phyloP scores from a whole-genome alignment of 2,329 filamentous ascomycete species.

The Fusarium lyarnte region DNA sequence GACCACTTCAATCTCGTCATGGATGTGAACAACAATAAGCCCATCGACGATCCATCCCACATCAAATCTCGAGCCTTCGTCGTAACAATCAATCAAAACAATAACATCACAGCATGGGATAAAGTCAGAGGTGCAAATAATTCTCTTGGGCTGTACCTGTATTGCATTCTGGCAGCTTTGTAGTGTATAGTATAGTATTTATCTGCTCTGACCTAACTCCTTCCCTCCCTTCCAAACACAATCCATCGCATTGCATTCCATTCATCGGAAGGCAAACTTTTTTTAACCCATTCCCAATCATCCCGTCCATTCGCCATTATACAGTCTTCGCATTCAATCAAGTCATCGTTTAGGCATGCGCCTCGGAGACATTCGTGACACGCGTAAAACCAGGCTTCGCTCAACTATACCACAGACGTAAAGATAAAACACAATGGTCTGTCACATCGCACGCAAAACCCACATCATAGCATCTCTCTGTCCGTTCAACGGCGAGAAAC shows the following conservation, averaged over 20 bases:
- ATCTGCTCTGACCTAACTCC: slow-evolving; percentile 32
- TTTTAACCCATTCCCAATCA: slow-evolving; percentile 10
- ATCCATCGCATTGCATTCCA: slow-evolving; percentile 31
- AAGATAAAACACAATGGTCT: slow-evolving; percentile 4
- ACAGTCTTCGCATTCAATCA: slow-evolving; percentile 37
- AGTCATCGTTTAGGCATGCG: slow-evolving; percentile 28
- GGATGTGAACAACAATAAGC: neutral
- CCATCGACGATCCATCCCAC: neutral
- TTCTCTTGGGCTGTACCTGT: slow-evolving; percentile 39
- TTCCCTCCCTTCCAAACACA: slow-evolving; percentile 23
- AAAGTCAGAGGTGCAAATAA: slow-evolving; percentile 20
- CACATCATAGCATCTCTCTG: slow-evolving; percentile 32
- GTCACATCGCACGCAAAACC: slow-evolving; percentile 19
- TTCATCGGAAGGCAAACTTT: slow-evolving; percentile 34
- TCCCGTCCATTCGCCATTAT: slow-evolving; percentile 21
- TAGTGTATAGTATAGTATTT: slow-evolving; percentile 44
- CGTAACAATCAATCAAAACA: neutral
- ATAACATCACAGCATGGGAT: neutral
- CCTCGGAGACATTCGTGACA: slow-evolving; percentile 33
- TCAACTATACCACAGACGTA: slow-evolving; percentile 6
- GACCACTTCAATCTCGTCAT: neutral
- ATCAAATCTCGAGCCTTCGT: too few species aligned
- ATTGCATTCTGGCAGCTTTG: slow-evolving; percentile 43
- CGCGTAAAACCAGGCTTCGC: slow-evolving; percentile 30
- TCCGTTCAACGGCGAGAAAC: slow-evolving; percentile 41